phyloP scores from a whole-genome alignment of 768 basidiomycete species.

The Suillus subaureus region DNA sequence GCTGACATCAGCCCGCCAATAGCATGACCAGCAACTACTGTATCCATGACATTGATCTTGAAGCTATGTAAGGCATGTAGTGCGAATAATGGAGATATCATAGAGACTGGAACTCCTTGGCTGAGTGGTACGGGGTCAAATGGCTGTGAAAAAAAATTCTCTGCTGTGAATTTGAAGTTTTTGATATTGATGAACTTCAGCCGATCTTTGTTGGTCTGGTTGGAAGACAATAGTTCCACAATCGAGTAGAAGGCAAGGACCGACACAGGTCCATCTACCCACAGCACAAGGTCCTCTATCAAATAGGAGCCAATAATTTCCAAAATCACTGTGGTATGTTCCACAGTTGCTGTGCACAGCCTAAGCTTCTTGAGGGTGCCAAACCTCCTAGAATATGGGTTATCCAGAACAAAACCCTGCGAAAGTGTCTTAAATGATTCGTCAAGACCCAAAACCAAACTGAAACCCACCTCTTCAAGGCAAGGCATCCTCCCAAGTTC shows the following conservation, averaged over 20 bases:
- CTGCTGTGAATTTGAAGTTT: neutral
- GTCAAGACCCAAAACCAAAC: neutral
- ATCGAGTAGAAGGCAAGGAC: neutral
- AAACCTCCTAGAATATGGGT: neutral
- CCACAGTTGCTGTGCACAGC: neutral
- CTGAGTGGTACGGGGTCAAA: neutral
- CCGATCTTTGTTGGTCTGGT: neutral
- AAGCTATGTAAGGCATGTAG: neutral
- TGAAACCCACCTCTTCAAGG: neutral
- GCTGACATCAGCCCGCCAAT: neutral
- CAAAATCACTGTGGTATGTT: neutral
- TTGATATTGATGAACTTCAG: neutral
- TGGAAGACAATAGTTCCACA: neutral
- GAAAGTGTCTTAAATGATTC: neutral
- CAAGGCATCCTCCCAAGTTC: slow-evolving; percentile 3
- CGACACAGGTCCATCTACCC: neutral
- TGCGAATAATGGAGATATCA: neutral
- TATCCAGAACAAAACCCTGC: neutral
- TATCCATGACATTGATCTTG: neutral
- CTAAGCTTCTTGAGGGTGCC: neutral
- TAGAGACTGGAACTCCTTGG: neutral
- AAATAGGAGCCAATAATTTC: neutral
- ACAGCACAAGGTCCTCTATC: neutral
- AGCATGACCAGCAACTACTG: neutral
- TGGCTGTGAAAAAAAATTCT: neutral